Evolutionary conservation across 2,329 filamentous ascomycete genomes (phyloP).

Genomic region (Cordyceps cateniannulata): DNA sequence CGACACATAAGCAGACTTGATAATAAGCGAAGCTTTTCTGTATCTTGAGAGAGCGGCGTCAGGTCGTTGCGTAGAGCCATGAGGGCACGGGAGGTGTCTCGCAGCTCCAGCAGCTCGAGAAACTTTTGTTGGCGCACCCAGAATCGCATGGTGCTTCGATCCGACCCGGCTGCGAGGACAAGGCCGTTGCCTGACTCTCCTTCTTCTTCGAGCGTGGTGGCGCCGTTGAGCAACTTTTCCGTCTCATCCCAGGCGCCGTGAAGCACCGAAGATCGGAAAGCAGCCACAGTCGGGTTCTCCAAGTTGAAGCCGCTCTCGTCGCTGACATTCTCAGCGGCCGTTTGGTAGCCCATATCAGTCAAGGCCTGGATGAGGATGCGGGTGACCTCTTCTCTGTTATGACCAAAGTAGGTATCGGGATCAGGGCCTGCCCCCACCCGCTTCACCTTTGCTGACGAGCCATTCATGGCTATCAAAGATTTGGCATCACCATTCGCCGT

Average conservation of each 20-base stretch:
- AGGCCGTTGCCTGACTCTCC: constrained; percentile 49
- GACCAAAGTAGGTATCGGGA: constrained; percentile 61
- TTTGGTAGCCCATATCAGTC: constrained; percentile 78
- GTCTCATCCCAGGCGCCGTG: constrained; percentile 77
- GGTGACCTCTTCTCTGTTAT: constrained; percentile 88
- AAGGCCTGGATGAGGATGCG: constrained; percentile 87
- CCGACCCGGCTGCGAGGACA: constrained; percentile 66
- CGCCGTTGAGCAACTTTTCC: constrained; percentile 69
- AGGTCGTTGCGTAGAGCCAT: constrained; percentile 81
- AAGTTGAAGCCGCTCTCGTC: constrained; percentile 81
- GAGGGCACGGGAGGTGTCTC: constrained; percentile 67
- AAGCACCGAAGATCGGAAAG: constrained; percentile 75
- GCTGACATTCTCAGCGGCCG: constrained; percentile 67
- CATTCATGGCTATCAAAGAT: constrained; percentile 44
- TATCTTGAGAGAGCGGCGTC: constrained; percentile 77
- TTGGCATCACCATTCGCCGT: constrained; percentile 44
- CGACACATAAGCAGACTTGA: constrained; percentile 89
- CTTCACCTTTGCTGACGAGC: constrained; percentile 37
- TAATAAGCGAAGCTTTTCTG: constrained; percentile 69
- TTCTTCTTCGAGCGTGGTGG: constrained; percentile 28
- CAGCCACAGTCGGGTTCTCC: constrained; percentile 79
- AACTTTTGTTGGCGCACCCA: constrained; percentile 91
- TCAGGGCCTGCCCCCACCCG: constrained; percentile 14
- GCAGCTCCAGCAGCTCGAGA: constrained; percentile 75
- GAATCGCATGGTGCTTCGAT: constrained; percentile 77